A percentile compares a stretch with the other conserved stretches of the same genome.
phyloP scores from a whole-genome alignment of 2,329 filamentous ascomycete genomes.

The Tolypocladium ovalisporum region DNA sequence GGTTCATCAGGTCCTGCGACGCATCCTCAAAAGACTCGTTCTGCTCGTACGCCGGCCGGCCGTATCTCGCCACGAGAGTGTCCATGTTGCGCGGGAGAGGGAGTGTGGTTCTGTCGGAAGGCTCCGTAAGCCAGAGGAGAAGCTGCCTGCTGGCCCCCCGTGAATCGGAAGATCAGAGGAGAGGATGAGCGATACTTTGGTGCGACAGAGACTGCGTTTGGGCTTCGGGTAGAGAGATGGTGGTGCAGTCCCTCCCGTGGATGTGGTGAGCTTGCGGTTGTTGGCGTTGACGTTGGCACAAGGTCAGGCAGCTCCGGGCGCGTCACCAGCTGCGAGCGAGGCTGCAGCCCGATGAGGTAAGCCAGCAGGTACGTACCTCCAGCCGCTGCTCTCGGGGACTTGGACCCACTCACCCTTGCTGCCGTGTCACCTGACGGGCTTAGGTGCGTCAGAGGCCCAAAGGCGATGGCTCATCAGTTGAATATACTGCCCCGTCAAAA shows the following conservation, averaged over 20 bases:
- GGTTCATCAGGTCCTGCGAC: slow-evolving; percentile 62
- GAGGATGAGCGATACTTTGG: not conserved
- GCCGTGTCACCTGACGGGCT: not conserved
- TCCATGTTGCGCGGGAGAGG: slow-evolving; percentile 54
- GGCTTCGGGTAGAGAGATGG: not conserved
- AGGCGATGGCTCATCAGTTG: too few species aligned
- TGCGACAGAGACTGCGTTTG: not conserved
- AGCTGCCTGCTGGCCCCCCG: not conserved
- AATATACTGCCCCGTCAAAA: too few species aligned
- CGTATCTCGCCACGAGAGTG: slow-evolving; percentile 85
- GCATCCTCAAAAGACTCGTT: slow-evolving; percentile 63
- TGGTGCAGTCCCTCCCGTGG: not conserved
- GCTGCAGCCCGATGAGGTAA: not conserved
- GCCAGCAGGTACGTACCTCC: not conserved
- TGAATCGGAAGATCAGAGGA: not conserved
- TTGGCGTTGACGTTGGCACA: not conserved
- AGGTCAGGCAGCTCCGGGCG: slow-evolving; percentile 1
- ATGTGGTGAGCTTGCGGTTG: not conserved
- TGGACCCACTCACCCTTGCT: not conserved
- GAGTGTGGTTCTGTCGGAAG: not conserved
- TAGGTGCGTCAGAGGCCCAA: too few species aligned
- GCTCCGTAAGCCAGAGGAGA: not conserved
- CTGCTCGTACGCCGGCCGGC: slow-evolving; percentile 60
- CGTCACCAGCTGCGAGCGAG: not conserved
- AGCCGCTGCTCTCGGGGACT: not conserved